phyloP scores from a whole-genome alignment of 1,284 basidiomycete species.

The Rhodotorula sp. region DNA sequence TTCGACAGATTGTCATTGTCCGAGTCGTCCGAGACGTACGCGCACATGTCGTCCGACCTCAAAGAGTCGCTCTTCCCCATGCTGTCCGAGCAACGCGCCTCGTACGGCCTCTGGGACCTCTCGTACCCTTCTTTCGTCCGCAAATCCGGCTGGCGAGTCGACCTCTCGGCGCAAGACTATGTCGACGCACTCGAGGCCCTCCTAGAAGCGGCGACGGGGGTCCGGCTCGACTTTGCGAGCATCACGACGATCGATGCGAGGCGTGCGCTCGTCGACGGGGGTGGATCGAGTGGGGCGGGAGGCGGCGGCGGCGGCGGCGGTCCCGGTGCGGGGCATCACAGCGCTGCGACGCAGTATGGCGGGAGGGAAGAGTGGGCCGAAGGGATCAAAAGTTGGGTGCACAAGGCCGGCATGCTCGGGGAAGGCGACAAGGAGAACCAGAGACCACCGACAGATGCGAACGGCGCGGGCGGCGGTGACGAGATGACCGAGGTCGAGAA shows the following conservation, averaged over 20 bases:
- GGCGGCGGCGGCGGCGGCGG: constrained; percentile 67
- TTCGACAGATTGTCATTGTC: constrained; percentile 57
- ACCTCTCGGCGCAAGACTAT: constrained; percentile 86
- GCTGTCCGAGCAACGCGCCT: constrained; percentile 86
- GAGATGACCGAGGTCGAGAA: constrained; percentile 42
- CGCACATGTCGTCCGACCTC: constrained; percentile 95
- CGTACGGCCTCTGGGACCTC: constrained; percentile 94
- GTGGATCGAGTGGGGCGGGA: constrained; percentile 59
- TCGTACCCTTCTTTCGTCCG: constrained; percentile 90
- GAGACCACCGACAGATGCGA: constrained; percentile 45
- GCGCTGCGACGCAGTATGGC: constrained; percentile 43
- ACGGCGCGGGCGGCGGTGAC: constrained; percentile 47
- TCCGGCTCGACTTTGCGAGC: constrained; percentile 74
- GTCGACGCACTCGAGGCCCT: constrained; percentile 87
- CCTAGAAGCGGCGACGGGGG: constrained; percentile 85
- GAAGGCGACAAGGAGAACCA: constrained; percentile 57
- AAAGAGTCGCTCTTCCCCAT: constrained; percentile 79
- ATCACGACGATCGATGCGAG: constrained; percentile 52
- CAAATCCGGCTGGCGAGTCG: constrained; percentile 81
- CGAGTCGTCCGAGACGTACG: constrained; percentile 89
- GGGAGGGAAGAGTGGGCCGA: constrained; percentile 42
- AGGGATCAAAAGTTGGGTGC: constrained; percentile 60
- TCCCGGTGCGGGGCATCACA: constrained; percentile 49
- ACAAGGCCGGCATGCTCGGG: constrained; percentile 56
- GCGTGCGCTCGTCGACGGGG: constrained; percentile 51